Conservation (phyloP, 345 rosid species). For the Gynandropsis gynandra region DNA sequence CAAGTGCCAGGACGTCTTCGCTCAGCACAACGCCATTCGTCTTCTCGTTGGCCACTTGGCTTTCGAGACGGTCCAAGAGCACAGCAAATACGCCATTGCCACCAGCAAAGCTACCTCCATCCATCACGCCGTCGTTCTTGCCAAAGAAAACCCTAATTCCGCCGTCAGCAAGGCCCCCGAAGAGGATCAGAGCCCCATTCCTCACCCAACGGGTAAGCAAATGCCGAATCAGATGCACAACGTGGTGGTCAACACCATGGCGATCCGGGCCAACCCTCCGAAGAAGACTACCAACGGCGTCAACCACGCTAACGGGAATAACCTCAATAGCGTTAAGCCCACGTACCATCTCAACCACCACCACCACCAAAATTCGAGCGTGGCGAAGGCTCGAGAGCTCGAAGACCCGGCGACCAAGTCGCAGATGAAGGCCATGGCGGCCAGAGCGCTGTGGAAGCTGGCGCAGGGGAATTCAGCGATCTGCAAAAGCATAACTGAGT, state of each 20-base stretch:
- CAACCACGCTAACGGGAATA: too few relatives aligned
- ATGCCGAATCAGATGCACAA: constrained; percentile 50
- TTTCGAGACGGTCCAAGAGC: constrained; percentile 88
- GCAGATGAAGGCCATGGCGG: constrained; percentile 82
- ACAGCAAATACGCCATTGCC: constrained; percentile 71
- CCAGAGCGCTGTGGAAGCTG: constrained; percentile 83
- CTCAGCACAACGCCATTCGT: constrained; percentile 68
- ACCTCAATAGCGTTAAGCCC: constrained; percentile 29
- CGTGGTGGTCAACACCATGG: constrained; percentile 66
- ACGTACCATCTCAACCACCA: constrained; percentile 38
- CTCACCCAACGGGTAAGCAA: constrained; percentile 52
- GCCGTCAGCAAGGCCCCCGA: constrained; percentile 26
- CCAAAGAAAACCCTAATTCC: constrained; percentile 32
- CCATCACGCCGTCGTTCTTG: constrained; percentile 74
- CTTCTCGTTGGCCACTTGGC: constrained; percentile 85
- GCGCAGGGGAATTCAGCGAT: constrained; percentile 64
- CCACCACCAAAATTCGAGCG: constrained; percentile 38
- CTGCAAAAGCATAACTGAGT: constrained; percentile 85
- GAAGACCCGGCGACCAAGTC: constrained; percentile 77
- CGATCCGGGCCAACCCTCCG: constrained; percentile 39
- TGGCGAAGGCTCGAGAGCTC: constrained; percentile 55
- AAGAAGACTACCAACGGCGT: constrained; percentile 26
- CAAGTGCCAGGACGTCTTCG: constrained; percentile 73
- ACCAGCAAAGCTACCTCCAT: constrained; percentile 62
- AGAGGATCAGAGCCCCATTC: constrained; percentile 34